phyloP scores from a whole-genome alignment of 192 early-diverging fungal species.

The Lunasporangiospora selenospora region DNA sequence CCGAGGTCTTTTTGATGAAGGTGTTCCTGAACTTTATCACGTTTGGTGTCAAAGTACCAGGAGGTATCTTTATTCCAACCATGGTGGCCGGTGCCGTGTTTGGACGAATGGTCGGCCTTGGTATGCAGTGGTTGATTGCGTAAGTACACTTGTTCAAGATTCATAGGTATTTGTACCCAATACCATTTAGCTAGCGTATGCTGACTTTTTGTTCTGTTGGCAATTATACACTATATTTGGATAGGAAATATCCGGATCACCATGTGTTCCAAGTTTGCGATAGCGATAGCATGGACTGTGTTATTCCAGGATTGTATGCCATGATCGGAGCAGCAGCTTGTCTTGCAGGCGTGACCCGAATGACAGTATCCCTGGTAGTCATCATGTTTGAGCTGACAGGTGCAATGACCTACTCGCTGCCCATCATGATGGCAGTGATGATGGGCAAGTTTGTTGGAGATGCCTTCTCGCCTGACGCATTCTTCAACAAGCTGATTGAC shows the following conservation, averaged over 20 bases:
- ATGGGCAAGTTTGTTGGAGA: constrained; percentile 48
- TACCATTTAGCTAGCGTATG: constrained; percentile 57
- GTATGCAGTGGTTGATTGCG: constrained; percentile 69
- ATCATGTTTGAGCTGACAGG: constrained; percentile 99
- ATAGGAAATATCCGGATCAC: constrained; percentile 57
- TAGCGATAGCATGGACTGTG: constrained; percentile 56
- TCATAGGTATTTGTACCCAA: too few species aligned
- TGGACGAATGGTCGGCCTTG: constrained; percentile 90
- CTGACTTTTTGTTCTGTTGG: constrained; percentile 59
- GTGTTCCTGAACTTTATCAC: constrained; percentile 71
- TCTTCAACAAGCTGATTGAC: constrained; percentile 64
- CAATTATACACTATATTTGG: not conserved
- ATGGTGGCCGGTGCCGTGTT: constrained; percentile 91
- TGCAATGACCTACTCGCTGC: constrained; percentile 95
- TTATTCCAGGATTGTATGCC: constrained; percentile 85
- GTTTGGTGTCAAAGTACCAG: constrained; percentile 80
- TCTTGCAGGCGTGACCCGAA: constrained; percentile 84
- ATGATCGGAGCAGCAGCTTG: constrained; percentile 86
- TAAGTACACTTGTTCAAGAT: too few species aligned
- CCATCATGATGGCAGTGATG: constrained; percentile 83
- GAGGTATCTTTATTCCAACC: constrained; percentile 85
- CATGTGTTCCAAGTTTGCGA: constrained; percentile 64
- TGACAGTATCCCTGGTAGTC: constrained; percentile 91
- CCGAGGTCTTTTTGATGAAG: constrained; percentile 47
- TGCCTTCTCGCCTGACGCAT: constrained; percentile 44